phyloP scores from a whole-genome alignment of 192 early-diverging fungal genomes.

The Backusella macrospora region DNA sequence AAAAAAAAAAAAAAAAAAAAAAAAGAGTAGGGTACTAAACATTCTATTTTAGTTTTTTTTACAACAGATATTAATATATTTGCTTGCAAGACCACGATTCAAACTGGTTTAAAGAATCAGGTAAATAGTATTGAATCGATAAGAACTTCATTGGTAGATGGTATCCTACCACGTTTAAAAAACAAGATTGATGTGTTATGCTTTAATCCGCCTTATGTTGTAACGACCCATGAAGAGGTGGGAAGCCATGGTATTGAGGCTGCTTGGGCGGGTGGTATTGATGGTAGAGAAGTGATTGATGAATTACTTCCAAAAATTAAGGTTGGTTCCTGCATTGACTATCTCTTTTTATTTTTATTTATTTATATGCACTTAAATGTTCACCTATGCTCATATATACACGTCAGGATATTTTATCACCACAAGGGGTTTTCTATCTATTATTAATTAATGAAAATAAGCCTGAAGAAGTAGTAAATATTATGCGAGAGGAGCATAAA shows the following conservation, averaged over 20 bases:
- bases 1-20: no score
- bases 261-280: conserved; percentile 92
- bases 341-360: neutral
- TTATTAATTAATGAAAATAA: conserved; percentile 86
- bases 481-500: conserved; percentile 54
- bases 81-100: conserved; percentile 66
- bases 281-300: conserved; percentile 89
- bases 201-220: conserved; percentile 97
- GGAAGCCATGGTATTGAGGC: conserved; percentile 73
- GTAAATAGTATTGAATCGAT: conserved; percentile 63
- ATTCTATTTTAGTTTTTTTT: conserved; percentile 36
- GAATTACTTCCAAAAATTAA: conserved; percentile 69
- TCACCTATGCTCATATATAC: neutral
- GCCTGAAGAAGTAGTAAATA: conserved; percentile 74
- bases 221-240: conserved; percentile 82
- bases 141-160: conserved; percentile 61
- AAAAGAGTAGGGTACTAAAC: neutral
- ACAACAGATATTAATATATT: conserved; percentile 85
- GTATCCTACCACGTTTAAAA: conserved; percentile 55
- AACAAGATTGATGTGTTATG: conserved; percentile 75
- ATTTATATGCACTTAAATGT: neutral
- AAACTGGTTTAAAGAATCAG: conserved; percentile 64
- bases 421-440: conserved; percentile 81
- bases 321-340: conserved; percentile 39
- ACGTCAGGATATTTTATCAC: conserved; percentile 60